Evolutionary conservation across 1,284 basidiomycete species (phyloP), one percentile per base, ranked within the genome.

Genomic region (Sanguinoderma infundibulare): DNA sequence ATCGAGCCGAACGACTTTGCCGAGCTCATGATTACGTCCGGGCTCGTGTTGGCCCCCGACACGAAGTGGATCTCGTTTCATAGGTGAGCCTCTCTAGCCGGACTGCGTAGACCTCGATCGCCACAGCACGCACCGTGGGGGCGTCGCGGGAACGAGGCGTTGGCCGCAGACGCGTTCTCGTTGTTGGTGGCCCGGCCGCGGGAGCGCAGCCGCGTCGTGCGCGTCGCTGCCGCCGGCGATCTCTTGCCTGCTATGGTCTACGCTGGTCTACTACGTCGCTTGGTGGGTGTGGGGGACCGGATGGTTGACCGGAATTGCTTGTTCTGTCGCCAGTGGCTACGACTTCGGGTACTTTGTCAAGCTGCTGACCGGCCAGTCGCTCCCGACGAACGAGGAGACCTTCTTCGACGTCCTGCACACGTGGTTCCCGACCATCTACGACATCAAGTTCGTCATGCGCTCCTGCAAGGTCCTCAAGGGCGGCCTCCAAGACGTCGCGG

Each of bases 261-360:
- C n/a, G n/a, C n/a, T n/a, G n/a, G 39, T 47, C 30, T 12, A 20
- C 49, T n/a, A n/a, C 49, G n/a, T 34, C 12, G 12, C 10, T 14
- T 53, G 56, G 35, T 42, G 49, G 14, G 30, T 36, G n/a, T n/a
- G n/a, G n/a, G 34, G 17, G 8, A 26, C 32, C 32, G 28, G 46
- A 34, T 60, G 60, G 49, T 53, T 59, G 57, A 57, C 51, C 52
- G 10, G 26, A 51, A 51, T 36, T 24, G 22, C 30, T 53, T 44
- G 35, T 66, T 42, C 42, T 20, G 30, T 55, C 40, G 51, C 38
- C 74, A 98, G 96, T 74, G 98, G 97, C 34, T 99, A 99, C 78
- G 97, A 99, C 77, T 99, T 99, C 79, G 97, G 98, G 22, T 99
- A 99, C 75, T 91, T 99, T 69, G 89, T 99, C 76, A 98, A 98